These are phyloP conservation scores for Chaetomiaceae sp. DNA, from an alignment of 2,329 filamentous ascomycete species.

Conservation along the genomic window DNA sequence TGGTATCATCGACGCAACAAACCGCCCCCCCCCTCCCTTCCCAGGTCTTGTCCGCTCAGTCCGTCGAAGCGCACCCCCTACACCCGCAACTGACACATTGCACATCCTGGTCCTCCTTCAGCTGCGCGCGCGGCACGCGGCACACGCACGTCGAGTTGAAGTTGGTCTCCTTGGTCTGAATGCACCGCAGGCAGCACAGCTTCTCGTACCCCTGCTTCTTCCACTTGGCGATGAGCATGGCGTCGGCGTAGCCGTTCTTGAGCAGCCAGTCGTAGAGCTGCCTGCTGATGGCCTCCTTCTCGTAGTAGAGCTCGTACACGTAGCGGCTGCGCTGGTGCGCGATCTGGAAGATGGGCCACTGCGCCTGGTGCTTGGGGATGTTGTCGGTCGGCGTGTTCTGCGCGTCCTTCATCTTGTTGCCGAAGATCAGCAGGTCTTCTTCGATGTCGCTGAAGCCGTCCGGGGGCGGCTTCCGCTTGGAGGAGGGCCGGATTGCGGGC, in stretches of 20 bases:
- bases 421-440: conserved; percentile 78
- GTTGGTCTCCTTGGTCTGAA: conserved; percentile 99
- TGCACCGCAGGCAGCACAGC: conserved; percentile 91
- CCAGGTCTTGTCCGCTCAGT: too few species aligned
- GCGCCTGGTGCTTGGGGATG: conserved; percentile 79
- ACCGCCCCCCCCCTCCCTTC: too few species aligned
- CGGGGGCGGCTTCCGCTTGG: conserved; percentile 76
- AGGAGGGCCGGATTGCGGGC: conserved; percentile 72
- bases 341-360: conserved; percentile 98
- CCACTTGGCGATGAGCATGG: conserved; percentile 97
- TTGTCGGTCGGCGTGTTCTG: conserved; percentile 82
- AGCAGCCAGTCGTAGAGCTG: conserved; percentile 91
- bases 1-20: conserved; percentile 4
- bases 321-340: conserved; percentile 88
- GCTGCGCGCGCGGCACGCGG: conserved; percentile 79
- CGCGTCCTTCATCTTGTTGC: conserved; percentile 91
- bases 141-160: conserved; percentile 98
- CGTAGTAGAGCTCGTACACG: conserved; percentile 96
- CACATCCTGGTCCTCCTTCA: conserved; percentile 86
- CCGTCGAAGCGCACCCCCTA: conserved; percentile 80
- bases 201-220: conserved; percentile 99
- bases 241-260: conserved; percentile 94
- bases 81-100: conserved; percentile 96
- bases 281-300: conserved; percentile 92
- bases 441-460: conserved; percentile 86